Evolutionary conservation across 2,329 filamentous ascomycete species (phyloP), one percentile per base, ranked within the genome.

Genomic region (Chalaropsis thielavioides): DNA sequence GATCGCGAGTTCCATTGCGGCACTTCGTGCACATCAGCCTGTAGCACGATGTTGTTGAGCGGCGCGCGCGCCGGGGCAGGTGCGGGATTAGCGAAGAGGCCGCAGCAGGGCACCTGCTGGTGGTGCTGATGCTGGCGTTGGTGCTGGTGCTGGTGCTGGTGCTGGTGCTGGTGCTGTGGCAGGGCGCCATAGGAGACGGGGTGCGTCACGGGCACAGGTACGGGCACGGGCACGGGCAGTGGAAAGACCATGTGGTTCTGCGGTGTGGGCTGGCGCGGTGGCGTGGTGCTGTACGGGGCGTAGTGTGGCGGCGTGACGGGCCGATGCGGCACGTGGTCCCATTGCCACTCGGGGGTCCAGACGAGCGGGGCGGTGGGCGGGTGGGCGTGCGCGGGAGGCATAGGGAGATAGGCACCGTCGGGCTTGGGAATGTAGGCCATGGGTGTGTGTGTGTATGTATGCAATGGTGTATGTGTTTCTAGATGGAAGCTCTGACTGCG

Each of bases 321-420:
- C 44, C 44, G 61, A 27, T 46, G 27, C 8, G 61, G 17, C 3
- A 24, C 10, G 31, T 51, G 8, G 43, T 59, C 13, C 62, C 22
- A 59, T 59, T 59, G 62, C n/a, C 40, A 64, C 6, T 58, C 40
- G 10, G 62, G 62, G 24, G 62, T 46, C 62, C 62, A 64, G 13
- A 59, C 6, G 10, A 27, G 31, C 31, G 54, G 31, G 40, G 19
- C 24, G 22, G 60, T 2, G 10, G 43, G 31, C 31, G 54, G 31
- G 40, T 35, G 41, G 22, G 60, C 7, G 24, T 35, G 35, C 19
- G 27, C n/a, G 40, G 40, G 60, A 10, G 62, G 62, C 49, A 64
- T 64, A n/a, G 62, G 40, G 22, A 43, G 38, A 44, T 64, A 64
- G 40, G 41, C 41, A 2, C 54, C 49, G 11, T 56, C 62, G 17